phyloP scores from a whole-genome alignment of 352 stramenopile species.

The Globisporangium spinosum region DNA sequence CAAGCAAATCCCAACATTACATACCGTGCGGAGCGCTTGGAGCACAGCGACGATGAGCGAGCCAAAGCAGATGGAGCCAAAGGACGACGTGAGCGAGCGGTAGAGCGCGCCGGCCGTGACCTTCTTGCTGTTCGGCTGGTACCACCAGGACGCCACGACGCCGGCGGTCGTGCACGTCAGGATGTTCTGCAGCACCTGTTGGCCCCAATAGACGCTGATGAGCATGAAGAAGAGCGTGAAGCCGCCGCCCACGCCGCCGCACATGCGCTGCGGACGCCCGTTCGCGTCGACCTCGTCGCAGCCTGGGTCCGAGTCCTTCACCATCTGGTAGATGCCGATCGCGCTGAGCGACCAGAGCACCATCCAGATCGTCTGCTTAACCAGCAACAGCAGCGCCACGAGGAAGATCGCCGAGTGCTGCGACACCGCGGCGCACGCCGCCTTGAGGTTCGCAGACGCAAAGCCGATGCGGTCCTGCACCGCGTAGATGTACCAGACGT shows the following conservation, averaged over 20 bases:
- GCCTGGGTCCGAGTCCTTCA: slow-evolving; percentile 57
- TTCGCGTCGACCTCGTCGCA: slow-evolving; percentile 44
- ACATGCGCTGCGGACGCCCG: slow-evolving; percentile 32
- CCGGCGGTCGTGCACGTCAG: slow-evolving; percentile 77
- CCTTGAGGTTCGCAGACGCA: slow-evolving; percentile 75
- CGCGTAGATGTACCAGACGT: slow-evolving; percentile 83
- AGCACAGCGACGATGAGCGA: slow-evolving; percentile 87
- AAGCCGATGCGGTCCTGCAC: slow-evolving; percentile 83
- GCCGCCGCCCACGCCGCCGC: slow-evolving; percentile 54
- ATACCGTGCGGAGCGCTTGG: slow-evolving; percentile 66
- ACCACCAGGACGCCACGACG: slow-evolving; percentile 84
- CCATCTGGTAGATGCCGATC: slow-evolving; percentile 72
- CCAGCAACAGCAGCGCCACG: slow-evolving; percentile 58
- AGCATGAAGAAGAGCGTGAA: slow-evolving; percentile 78
- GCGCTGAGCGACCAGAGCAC: slow-evolving; percentile 61
- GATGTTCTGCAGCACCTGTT: slow-evolving; percentile 84
- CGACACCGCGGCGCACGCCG: slow-evolving; percentile 54
- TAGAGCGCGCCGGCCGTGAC: slow-evolving; percentile 69
- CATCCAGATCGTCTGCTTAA: slow-evolving; percentile 78
- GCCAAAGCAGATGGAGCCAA: slow-evolving; percentile 81
- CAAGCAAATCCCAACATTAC: slow-evolving; percentile 1
- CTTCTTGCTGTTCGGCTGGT: slow-evolving; percentile 55
- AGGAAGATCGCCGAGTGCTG: slow-evolving; percentile 59
- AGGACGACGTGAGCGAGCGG: slow-evolving; percentile 74
- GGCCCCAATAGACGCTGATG: slow-evolving; percentile 80